These are phyloP conservation scores for Metarhizium album DNA, from an alignment of 2,329 filamentous ascomycete species.

Conservation along the genomic window DNA sequence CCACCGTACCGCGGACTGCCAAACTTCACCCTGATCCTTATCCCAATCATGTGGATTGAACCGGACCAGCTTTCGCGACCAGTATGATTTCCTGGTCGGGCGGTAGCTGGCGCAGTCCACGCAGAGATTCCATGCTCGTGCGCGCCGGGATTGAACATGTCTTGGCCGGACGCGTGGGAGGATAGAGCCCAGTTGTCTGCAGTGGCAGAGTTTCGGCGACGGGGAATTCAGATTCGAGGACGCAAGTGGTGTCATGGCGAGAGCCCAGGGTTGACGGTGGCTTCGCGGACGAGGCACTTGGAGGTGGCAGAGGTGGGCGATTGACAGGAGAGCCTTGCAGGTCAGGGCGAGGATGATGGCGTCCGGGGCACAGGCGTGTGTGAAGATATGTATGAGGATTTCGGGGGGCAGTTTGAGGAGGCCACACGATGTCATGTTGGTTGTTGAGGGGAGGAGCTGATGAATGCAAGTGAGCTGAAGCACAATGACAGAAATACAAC, in stretches of 20 bases:
- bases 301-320: slow-evolving; percentile 10
- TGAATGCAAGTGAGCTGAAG: slow-evolving; percentile 1
- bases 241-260: neutral
- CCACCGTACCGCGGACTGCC: slow-evolving; percentile 8
- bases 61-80: slow-evolving; percentile 4
- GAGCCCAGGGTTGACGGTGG: neutral
- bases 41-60: slow-evolving; percentile 5
- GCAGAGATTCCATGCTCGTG: slow-evolving; percentile 12
- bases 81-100: slow-evolving; percentile 14
- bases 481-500: no score
- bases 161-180: slow-evolving; percentile 10
- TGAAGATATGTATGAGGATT: slow-evolving; percentile 15
- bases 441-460: neutral
- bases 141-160: slow-evolving; percentile 8
- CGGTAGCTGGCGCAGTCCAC: slow-evolving; percentile 13
- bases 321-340: slow-evolving; percentile 13
- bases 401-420: slow-evolving; percentile 17
- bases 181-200: slow-evolving; percentile 8
- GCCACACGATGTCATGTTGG: neutral
- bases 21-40: slow-evolving; percentile 3
- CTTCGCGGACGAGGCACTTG: slow-evolving; percentile 6
- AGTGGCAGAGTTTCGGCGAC: slow-evolving; percentile 6
- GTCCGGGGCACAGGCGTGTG: slow-evolving; percentile 8
- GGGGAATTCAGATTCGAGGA: slow-evolving; percentile 2
- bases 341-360: slow-evolving; percentile 11